These are phyloP conservation scores for Beauveria sp. DNA, from an alignment of 2,329 filamentous ascomycete species.

Conservation along the genomic window DNA sequence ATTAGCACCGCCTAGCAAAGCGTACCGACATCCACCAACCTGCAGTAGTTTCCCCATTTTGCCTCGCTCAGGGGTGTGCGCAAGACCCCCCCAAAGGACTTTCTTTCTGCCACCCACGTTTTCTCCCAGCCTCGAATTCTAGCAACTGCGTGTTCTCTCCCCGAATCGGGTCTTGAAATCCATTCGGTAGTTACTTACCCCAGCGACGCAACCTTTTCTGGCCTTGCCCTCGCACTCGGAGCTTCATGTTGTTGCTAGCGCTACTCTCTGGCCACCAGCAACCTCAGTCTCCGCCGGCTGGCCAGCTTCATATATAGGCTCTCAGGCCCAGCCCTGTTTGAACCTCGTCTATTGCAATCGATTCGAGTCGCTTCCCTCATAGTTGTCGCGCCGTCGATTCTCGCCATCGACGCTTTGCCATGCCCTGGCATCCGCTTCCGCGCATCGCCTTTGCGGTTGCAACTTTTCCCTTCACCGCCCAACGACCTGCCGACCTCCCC, in stretches of 20 bases:
- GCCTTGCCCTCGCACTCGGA: neutral
- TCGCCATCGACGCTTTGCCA: conserved; percentile 30
- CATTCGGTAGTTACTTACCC: neutral
- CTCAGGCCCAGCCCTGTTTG: neutral
- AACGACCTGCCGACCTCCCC: conserved; percentile 81
- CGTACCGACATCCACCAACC: neutral
- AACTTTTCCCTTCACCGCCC: conserved; percentile 85
- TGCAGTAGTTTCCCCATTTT: conserved; percentile 4
- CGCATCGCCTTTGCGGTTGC: conserved; percentile 97
- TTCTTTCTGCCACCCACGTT: conserved; percentile 6
- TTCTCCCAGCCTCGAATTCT: neutral
- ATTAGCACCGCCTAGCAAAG: neutral
- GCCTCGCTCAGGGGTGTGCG: conserved; percentile 9
- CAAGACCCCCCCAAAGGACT: conserved; percentile 1
- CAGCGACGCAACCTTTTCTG: neutral
- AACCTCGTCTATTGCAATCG: neutral
- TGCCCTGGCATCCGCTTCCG: conserved; percentile 96
- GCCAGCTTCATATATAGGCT: neutral
- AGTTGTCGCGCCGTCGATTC: conserved; percentile 6
- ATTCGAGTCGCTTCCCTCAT: conserved; percentile 1
- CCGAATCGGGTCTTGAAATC: neutral
- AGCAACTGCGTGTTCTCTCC: neutral
- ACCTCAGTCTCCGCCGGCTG: conserved; percentile 6
- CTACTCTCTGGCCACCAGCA: conserved; percentile 3
- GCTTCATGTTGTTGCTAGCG: conserved; percentile 11